Percentiles rank a stretch among this genome's conserved stretches.
These are phyloP conservation scores for Paecilomyces niveus DNA, from an alignment of 2,329 filamentous ascomycete species.

Conservation along the genomic window DNA sequence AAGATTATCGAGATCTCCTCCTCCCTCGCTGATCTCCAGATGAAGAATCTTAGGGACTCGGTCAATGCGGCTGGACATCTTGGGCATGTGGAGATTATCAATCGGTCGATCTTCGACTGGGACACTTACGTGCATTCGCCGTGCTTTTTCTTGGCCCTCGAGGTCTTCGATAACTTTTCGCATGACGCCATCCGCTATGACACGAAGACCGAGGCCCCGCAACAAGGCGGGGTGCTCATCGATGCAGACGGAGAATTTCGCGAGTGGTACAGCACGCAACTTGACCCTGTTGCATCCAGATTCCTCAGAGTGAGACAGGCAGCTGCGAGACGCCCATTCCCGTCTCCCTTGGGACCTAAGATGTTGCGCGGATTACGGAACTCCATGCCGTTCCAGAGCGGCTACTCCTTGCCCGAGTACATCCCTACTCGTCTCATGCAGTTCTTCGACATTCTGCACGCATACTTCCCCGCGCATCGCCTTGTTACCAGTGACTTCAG, in stretches of 20 bases:
- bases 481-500: conserved; percentile 89
- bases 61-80: conserved; percentile 67
- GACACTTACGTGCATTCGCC: conserved; percentile 76
- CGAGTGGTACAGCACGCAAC: conserved; percentile 76
- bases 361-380: conserved; percentile 56
- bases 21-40: conserved; percentile 70
- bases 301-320: conserved; percentile 80
- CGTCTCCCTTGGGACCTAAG: conserved; percentile 38
- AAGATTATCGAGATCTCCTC: conserved; percentile 93
- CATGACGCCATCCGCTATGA: conserved; percentile 95
- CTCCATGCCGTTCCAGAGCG: conserved; percentile 62
- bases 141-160: conserved; percentile 95
- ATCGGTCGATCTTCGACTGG: conserved; percentile 94
- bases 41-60: conserved; percentile 58
- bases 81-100: conserved; percentile 88
- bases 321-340: conserved; percentile 46
- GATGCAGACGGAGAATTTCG: conserved; percentile 82
- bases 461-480: conserved; percentile 83
- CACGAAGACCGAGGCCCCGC: conserved; percentile 66
- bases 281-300: conserved; percentile 76
- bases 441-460: conserved; percentile 86
- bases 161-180: conserved; percentile 97
- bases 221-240: conserved; percentile 85
- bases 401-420: conserved; percentile 80
- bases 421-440: conserved; percentile 92